phyloP scores from a whole-genome alignment of 202 grass and related monocot genomes.

The Schoenoplectus triqueter region DNA sequence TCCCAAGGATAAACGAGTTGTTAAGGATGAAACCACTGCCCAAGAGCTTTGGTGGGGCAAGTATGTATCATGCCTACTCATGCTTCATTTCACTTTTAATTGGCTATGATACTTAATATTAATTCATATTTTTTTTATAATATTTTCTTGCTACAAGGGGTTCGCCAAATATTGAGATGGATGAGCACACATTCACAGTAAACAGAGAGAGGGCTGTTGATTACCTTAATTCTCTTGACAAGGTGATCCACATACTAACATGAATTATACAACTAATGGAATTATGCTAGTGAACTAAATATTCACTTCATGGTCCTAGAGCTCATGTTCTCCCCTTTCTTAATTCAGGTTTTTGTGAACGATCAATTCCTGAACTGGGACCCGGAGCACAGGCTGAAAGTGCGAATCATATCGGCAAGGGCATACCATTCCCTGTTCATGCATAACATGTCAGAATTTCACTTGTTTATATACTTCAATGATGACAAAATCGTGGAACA shows the following conservation, averaged over 20 bases:
- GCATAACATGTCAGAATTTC: slow-evolving; percentile 87
- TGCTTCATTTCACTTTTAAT: neutral
- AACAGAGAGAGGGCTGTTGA: too few relatives aligned
- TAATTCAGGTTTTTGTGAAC: slow-evolving; percentile 89
- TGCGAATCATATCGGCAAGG: slow-evolving; percentile 93
- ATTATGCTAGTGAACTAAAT: neutral
- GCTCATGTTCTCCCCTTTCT: slow-evolving; percentile 52
- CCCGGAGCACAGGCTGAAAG: slow-evolving; percentile 84
- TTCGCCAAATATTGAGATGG: too few relatives aligned
- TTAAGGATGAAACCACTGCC: slow-evolving; percentile 74
- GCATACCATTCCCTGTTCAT: slow-evolving; percentile 99
- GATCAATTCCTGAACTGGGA: slow-evolving; percentile 99
- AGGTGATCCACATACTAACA: slow-evolving; percentile 55
- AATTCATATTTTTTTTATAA: neutral
- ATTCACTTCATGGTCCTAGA: neutral
- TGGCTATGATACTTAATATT: neutral
- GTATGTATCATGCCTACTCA: slow-evolving; percentile 46
- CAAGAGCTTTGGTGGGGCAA: slow-evolving; percentile 98
- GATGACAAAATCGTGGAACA: neutral
- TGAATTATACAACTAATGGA: neutral
- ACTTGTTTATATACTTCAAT: neutral
- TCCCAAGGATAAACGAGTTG: slow-evolving; percentile 81
- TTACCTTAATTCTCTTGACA: neutral
- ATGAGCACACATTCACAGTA: too few relatives aligned
- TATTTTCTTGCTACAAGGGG: neutral